Percentiles rank a stretch among this genome's conserved stretches.
Conservation (phyloP, 805 yeast genomes). For the Crinitomyces ghanaensis region DNA sequence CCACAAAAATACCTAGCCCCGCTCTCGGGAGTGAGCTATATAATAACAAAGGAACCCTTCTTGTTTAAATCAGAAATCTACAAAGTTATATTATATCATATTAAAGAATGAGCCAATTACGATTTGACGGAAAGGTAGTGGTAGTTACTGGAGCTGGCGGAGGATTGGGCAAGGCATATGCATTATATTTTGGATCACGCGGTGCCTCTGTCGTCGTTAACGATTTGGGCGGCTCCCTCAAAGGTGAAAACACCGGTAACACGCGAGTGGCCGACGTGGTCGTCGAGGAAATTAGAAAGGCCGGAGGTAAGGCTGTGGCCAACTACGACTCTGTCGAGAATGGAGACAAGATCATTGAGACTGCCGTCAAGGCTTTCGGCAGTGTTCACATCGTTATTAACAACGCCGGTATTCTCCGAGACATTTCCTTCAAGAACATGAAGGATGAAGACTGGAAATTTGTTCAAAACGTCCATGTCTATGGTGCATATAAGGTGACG, state of each 20-base stretch:
- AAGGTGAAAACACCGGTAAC: constrained; percentile 52
- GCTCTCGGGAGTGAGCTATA: too few species aligned
- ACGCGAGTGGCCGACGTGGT: constrained; percentile 70
- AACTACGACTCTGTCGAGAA: constrained; percentile 84
- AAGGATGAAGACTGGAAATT: constrained; percentile 63
- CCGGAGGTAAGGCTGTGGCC: constrained; percentile 84
- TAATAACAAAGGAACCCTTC: too few species aligned
- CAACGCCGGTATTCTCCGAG: constrained; percentile 93
- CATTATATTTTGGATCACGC: constrained; percentile 72
- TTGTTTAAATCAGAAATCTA: too few species aligned
- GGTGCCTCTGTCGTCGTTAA: constrained; percentile 95
- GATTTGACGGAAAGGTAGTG: constrained; percentile 76
- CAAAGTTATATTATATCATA: constrained; percentile 4
- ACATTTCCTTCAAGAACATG: constrained; percentile 80
- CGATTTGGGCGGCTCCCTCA: constrained; percentile 78
- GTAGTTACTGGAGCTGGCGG: constrained; percentile 97
- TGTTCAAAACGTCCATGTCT: constrained; percentile 78
- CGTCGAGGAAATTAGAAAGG: constrained; percentile 65
- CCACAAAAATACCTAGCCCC: too few species aligned
- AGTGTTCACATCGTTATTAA: constrained; percentile 80
- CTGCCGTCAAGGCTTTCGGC: constrained; percentile 80
- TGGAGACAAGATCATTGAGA: constrained; percentile 74
- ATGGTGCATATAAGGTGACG: constrained; percentile 77
- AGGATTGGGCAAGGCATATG: constrained; percentile 84
- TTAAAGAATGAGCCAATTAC: constrained; percentile 25